Conservation (phyloP, 228 moss, liverwort and hornwort genomes). For the Sphagnum magellanicum region DNA sequence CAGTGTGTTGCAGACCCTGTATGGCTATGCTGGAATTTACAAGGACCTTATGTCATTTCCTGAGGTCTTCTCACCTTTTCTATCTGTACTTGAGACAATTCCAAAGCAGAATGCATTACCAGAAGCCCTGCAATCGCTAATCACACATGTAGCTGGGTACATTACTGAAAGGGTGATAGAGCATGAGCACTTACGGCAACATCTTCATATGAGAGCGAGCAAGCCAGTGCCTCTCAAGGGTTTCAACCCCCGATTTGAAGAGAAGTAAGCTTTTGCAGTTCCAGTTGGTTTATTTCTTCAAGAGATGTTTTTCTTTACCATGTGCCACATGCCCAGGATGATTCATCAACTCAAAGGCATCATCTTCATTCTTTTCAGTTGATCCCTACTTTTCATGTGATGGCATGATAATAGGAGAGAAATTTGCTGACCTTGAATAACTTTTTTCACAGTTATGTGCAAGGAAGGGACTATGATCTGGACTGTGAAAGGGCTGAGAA, state of each 20-base stretch:
- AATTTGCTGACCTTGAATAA: not conserved
- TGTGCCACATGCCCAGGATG: too few relatives aligned
- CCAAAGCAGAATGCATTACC: constrained; percentile 32
- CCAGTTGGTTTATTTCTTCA: too few relatives aligned
- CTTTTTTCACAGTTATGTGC: constrained; percentile 52
- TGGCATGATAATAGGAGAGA: too few relatives aligned
- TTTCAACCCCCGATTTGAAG: constrained; percentile 91
- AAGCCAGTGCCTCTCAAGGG: constrained; percentile 81
- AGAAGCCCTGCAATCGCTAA: constrained; percentile 36
- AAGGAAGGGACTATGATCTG: constrained; percentile 89
- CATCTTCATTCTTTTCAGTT: too few relatives aligned
- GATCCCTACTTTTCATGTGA: too few relatives aligned
- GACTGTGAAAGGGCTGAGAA: constrained; percentile 84
- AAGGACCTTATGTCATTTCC: constrained; percentile 66
- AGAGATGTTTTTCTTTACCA: too few relatives aligned
- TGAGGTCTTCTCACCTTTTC: constrained; percentile 74
- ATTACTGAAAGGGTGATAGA: constrained; percentile 58
- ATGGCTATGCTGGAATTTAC: constrained; percentile 57
- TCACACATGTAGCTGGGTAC: constrained; percentile 43
- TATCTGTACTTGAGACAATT: constrained; percentile 45
- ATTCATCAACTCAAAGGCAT: too few relatives aligned
- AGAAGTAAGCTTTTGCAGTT: constrained; percentile 43
- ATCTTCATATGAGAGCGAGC: constrained; percentile 72
- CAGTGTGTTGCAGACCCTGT: constrained; percentile 62
- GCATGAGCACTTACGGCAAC: constrained; percentile 54